Conservation (phyloP, 768 basidiomycete genomes). For the Pleurotus tuber-regium region DNA sequence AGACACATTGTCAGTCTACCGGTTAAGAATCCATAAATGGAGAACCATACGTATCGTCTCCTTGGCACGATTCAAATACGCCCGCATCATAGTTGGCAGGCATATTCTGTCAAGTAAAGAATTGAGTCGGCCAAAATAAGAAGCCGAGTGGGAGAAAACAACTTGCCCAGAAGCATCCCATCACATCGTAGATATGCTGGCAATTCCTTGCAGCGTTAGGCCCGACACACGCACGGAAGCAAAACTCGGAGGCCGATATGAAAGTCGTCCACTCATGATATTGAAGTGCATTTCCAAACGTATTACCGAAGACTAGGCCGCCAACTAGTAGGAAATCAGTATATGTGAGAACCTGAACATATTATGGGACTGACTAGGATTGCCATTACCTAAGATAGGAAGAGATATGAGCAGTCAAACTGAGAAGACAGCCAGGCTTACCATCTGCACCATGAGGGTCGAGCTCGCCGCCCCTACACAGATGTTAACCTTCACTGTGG, state of each 20-base stretch:
- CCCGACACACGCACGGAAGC: conserved; percentile 70
- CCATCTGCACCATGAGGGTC: conserved; percentile 56
- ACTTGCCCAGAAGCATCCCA: conserved; percentile 55
- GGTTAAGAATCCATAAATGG: no score
- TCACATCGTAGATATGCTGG: conserved; percentile 76
- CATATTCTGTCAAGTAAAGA: conserved; percentile 58
- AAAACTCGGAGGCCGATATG: conserved; percentile 66
- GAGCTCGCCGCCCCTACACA: conserved; percentile 28
- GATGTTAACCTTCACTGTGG: neutral
- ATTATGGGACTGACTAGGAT: conserved; percentile 18
- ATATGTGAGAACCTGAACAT: neutral
- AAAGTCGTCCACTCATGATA: conserved; percentile 87
- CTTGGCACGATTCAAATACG: conserved; percentile 65
- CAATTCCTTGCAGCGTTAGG: conserved; percentile 56
- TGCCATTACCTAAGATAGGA: conserved; percentile 14
- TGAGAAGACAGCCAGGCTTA: conserved; percentile 13
- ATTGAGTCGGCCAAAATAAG: neutral
- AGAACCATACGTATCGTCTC: conserved; percentile 44
- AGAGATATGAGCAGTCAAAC: neutral
- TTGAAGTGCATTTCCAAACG: conserved; percentile 41
- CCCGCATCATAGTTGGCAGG: conserved; percentile 64
- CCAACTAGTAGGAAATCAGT: conserved; percentile 10
- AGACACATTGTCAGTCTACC: no score
- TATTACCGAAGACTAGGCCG: conserved; percentile 15
- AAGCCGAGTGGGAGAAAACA: neutral